phyloP scores from a whole-genome alignment of 768 basidiomycete species.

The Clitopilus passeckerianus region DNA sequence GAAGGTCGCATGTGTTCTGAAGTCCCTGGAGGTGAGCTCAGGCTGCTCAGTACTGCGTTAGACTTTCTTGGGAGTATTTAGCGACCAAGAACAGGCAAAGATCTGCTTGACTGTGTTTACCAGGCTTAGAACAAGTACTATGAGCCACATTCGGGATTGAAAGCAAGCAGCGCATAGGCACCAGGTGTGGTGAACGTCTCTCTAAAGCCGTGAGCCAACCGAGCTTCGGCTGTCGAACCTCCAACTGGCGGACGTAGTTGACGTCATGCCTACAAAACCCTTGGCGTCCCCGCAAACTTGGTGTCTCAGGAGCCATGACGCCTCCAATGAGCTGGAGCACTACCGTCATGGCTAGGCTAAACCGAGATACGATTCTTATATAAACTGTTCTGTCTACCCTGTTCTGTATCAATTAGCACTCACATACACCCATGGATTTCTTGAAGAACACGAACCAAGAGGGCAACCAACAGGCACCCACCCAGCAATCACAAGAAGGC shows the following conservation, averaged over 20 bases:
- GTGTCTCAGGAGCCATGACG: neutral
- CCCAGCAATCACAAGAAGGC: neutral
- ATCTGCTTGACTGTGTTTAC: no score
- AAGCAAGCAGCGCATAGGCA: no score
- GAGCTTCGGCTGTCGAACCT: neutral
- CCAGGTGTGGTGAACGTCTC: no score
- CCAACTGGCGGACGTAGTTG: neutral
- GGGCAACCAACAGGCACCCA: neutral
- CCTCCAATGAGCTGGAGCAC: no score
- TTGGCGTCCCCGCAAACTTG: neutral
- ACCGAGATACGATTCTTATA: neutral
- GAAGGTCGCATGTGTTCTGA: neutral
- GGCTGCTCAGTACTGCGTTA: no score
- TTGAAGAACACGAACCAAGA: constrained; percentile 8
- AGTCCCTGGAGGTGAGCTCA: no score
- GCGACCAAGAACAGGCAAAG: no score
- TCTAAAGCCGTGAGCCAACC: neutral
- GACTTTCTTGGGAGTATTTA: no score
- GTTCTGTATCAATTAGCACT: neutral
- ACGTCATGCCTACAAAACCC: neutral
- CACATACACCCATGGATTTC: constrained; percentile 9
- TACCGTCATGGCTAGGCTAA: no score
- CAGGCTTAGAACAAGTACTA: no score
- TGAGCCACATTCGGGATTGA: no score
- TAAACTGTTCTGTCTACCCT: neutral